Evolutionary conservation across 345 rosid genomes (phyloP).

Genomic region (Sisymbrium irio): DNA sequence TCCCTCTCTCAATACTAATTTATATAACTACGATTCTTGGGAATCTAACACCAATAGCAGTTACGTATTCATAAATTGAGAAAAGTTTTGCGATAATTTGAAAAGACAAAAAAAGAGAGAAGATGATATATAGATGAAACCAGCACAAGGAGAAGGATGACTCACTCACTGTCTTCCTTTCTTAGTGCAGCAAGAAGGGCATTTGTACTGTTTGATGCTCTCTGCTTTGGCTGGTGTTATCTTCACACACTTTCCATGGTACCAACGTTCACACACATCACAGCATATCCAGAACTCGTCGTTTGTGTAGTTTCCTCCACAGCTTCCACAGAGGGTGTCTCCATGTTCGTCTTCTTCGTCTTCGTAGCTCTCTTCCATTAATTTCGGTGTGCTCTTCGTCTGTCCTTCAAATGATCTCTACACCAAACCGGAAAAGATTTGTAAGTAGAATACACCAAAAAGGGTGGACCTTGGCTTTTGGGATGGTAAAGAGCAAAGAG

Average conservation of each 20-base stretch:
- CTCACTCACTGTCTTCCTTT: slow-evolving; percentile 44
- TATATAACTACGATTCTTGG: background rate
- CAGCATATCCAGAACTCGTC: slow-evolving; percentile 92
- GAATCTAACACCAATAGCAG: background rate
- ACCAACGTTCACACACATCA: slow-evolving; percentile 87
- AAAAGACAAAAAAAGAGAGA: background rate
- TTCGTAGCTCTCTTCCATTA: slow-evolving; percentile 53
- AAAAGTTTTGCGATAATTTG: background rate
- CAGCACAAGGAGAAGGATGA: background rate
- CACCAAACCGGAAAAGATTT: background rate
- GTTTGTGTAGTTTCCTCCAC: slow-evolving; percentile 72
- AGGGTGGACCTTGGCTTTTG: background rate
- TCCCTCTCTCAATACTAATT: background rate
- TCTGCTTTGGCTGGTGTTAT: slow-evolving; percentile 89
- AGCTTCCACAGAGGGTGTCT: slow-evolving; percentile 79
- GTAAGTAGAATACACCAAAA: background rate
- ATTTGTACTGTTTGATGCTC: slow-evolving; percentile 80
- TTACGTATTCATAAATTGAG: background rate
- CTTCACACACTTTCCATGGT: slow-evolving; percentile 85
- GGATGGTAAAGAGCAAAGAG: background rate
- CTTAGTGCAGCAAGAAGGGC: slow-evolving; percentile 77
- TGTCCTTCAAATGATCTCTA: slow-evolving; percentile 71
- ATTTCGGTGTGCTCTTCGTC: slow-evolving; percentile 52
- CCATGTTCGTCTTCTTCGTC: slow-evolving; percentile 88
- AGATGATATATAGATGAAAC: background rate